phyloP scores from a whole-genome alignment of 202 grass and related monocot genomes.

The Panicum virgatum region DNA sequence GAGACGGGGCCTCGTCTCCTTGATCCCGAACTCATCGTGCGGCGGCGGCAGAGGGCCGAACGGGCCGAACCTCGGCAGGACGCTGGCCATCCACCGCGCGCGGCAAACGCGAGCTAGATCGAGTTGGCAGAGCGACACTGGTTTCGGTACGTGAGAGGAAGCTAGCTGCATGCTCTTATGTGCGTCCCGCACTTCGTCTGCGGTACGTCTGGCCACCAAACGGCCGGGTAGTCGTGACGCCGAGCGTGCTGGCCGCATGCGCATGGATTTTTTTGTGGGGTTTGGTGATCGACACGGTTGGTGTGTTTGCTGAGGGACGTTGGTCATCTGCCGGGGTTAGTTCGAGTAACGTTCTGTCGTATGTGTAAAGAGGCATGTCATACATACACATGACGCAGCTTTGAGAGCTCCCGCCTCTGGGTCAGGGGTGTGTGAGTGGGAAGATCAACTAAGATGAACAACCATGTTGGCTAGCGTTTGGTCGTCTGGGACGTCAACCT shows the following conservation, averaged over 20 bases:
- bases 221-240: conserved; percentile 13
- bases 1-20: conserved; percentile 68
- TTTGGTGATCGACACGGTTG: conserved; percentile 40
- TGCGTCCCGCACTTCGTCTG: conserved; percentile 1
- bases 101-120: not conserved
- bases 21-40: conserved; percentile 60
- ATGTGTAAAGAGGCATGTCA: not conserved
- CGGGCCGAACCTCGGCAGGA: conserved; percentile 50
- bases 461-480: conserved; percentile 41
- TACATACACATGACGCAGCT: not conserved
- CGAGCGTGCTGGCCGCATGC: conserved; percentile 6
- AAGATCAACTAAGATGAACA: conserved; percentile 43
- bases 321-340: conserved; percentile 46
- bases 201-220: conserved; percentile 50
- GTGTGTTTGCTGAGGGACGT: conserved; percentile 24
- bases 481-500: not conserved
- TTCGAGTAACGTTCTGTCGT: not conserved
- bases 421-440: not conserved
- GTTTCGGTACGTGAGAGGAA: not conserved
- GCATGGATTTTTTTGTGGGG: conserved; percentile 10
- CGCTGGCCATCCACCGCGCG: conserved; percentile 36
- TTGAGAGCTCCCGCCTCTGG: not conserved
- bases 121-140: conserved; percentile 8
- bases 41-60: conserved; percentile 33
- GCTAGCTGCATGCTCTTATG: conserved; percentile 8